Conservation (phyloP, 2,329 filamentous ascomycete genomes). For the Monosporascus sp. region DNA sequence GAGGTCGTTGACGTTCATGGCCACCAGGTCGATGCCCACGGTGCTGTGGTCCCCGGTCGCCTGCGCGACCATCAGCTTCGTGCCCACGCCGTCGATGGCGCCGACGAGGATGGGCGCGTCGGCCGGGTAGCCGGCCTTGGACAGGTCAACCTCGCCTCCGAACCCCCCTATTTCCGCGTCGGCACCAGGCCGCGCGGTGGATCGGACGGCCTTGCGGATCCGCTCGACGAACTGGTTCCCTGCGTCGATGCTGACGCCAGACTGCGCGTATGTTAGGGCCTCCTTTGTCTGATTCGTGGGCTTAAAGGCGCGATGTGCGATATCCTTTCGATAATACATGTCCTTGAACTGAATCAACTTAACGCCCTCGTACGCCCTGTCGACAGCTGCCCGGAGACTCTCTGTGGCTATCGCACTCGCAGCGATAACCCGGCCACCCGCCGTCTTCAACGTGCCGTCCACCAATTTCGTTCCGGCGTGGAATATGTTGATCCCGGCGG, state of each 20-base stretch:
- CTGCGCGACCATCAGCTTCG: constrained; percentile 94
- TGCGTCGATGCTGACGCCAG: constrained; percentile 89
- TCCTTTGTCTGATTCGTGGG: constrained; percentile 34
- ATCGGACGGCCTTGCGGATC: constrained; percentile 85
- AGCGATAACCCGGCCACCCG: constrained; percentile 88
- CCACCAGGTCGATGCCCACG: constrained; percentile 92
- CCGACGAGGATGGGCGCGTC: constrained; percentile 79
- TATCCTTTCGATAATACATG: constrained; percentile 91
- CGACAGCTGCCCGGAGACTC: constrained; percentile 75
- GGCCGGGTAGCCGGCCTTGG: constrained; percentile 62
- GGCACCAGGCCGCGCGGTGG: constrained; percentile 78
- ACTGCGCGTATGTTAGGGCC: constrained; percentile 81
- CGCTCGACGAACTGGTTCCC: constrained; percentile 88
- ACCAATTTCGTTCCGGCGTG: constrained; percentile 79
- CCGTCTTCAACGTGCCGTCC: constrained; percentile 61
- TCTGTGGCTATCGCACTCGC: constrained; percentile 70
- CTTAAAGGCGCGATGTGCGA: constrained; percentile 71
- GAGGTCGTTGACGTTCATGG: constrained; percentile 98
- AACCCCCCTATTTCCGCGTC: constrained; percentile 95
- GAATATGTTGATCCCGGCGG: constrained; percentile 66
- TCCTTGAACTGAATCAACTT: constrained; percentile 74
- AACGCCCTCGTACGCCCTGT: constrained; percentile 81
- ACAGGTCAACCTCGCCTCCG: constrained; percentile 78
- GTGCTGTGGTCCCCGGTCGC: constrained; percentile 85
- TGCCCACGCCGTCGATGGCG: constrained; percentile 93